Base-by-base conservation (phyloP, 352 stramenopile species). In the Phytopythium aichiense region DNA sequence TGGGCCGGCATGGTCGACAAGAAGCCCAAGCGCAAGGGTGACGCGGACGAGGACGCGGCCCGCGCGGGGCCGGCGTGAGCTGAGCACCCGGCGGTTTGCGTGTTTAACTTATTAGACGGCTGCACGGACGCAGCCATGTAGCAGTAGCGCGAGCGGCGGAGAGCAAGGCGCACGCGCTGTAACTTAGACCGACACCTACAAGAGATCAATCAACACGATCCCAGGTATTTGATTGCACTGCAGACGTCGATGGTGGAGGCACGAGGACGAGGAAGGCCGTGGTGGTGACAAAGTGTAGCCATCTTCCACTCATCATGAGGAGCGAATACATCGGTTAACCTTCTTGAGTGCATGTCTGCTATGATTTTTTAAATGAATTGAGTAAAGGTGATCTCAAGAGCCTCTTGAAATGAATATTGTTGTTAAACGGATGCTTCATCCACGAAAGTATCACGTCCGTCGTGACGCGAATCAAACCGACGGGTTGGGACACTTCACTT, bases 1-100 rank as follows among this genome's bases (percentile, higher is more conserved):
- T 93, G 82, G 84, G 73, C 65, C 33, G 65, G 58, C 31, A 69
- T 72, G 38, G 50, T 80, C 22, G 71, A 72, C 20, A 63, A 72
- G 13, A 60, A 66, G 22, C 67, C 67, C 7, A 63, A 65, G 30
- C 35, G 60, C 5, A 64, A 69, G 63, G 49, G 40, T 11, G 58
- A 72, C 12, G 46, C 59, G 55, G 54, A 52, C 25, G 49, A n/a
- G 12, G 56, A 62, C 12, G 25, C 38, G 16, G 49, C 23, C 9
- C 3, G 20, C 3, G 20, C 22, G 7, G 48, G 9, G 48, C 6
- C 48, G 49, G 49, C 3, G 16, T 30, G 20, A 48, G 42, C n/a
- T 7, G 15, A 7, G 40, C 15, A 22, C 31, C n/a, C 12, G 25
- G 9, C 11, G n/a, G 22, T 31, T 37, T 23, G 23, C 38, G 4